Evolutionary conservation across 805 yeast species (phyloP), one percentile per base, ranked within the genome.

Genomic region (Wickerhamiella musiphila): DNA sequence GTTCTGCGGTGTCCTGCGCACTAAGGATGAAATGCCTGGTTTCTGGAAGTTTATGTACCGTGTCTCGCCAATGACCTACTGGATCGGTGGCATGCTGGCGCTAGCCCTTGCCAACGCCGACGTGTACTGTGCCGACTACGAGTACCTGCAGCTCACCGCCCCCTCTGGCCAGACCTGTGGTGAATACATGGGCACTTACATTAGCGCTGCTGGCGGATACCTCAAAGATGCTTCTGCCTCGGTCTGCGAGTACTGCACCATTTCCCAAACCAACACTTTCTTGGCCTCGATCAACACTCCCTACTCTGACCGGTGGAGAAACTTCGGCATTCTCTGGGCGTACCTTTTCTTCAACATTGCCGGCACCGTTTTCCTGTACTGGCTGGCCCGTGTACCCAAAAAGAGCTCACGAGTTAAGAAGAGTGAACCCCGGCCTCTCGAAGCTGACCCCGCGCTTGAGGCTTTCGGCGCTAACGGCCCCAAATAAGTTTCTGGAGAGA

Each of bases 21-120:
- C 72, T 12, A 55, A 55, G 5, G 25, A 38, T 3, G 54, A 61
- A 33, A 65, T 78, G 73, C 90, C 92, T 9, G 72, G 78, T 1
- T 79, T 79, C 60, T 79, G 92, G 92, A 70, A 67, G 29, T 79
- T 76, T 51, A 76, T 79, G 83, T 73, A 77, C 66, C 66, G 76
- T 42, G 63, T 61, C 14, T 73, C 79, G 17, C 92, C 64, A 5
- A 65, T 66, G 53, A 76, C 86, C 1, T 79, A 79, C 48, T 68
- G 74, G 50, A 58, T 78, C 36, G 70, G 68, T 40, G 60, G 68
- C 32, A 58, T 75, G 38, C 57, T 72, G 27, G 60, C 56, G 17
- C 54, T 49, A 19, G 60, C 64, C 32, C 55, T 64, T 42, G 73
- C 73, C 41, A 64, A 61, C 23, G 58, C 66, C 39, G 48, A 52